phyloP scores from a whole-genome alignment of 441 rosid species.

The Pelargonium cotyledonis region DNA sequence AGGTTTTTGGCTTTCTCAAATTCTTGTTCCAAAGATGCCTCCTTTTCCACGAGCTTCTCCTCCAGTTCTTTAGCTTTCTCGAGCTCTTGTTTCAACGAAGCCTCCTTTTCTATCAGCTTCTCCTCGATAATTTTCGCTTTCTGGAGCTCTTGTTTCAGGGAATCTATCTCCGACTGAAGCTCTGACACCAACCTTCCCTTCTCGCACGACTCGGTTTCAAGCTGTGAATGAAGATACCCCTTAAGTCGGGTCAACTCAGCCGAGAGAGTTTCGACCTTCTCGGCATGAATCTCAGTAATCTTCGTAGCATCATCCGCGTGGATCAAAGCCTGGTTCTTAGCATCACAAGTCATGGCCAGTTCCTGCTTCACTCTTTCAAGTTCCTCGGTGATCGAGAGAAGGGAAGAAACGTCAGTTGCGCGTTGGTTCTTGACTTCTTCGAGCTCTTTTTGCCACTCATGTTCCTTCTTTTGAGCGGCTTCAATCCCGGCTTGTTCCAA shows the following conservation, averaged over 20 bases:
- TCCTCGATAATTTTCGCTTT: slow-evolving; percentile 41
- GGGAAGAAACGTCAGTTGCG: slow-evolving; percentile 66
- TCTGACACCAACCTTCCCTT: slow-evolving; percentile 38
- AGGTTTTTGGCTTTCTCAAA: not conserved
- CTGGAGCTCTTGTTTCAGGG: slow-evolving; percentile 49
- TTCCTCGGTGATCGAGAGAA: slow-evolving; percentile 67
- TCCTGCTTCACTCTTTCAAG: slow-evolving; percentile 64
- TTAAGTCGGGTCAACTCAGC: slow-evolving; percentile 57
- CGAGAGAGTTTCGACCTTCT: slow-evolving; percentile 66
- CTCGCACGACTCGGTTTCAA: slow-evolving; percentile 43
- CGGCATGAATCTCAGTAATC: slow-evolving; percentile 76
- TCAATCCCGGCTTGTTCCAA: slow-evolving; percentile 83
- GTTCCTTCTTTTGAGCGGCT: slow-evolving; percentile 64
- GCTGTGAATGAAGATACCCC: slow-evolving; percentile 57
- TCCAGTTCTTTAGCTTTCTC: not conserved
- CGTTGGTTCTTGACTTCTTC: slow-evolving; percentile 71
- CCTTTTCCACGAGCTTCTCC: slow-evolving; percentile 1
- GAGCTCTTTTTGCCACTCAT: slow-evolving; percentile 60
- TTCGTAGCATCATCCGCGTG: slow-evolving; percentile 82
- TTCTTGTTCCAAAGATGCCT: not conserved
- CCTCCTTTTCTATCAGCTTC: slow-evolving; percentile 54
- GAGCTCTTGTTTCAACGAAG: slow-evolving; percentile 8
- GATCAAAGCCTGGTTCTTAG: slow-evolving; percentile 70
- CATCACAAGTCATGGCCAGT: slow-evolving; percentile 58
- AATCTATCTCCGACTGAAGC: slow-evolving; percentile 50